Evolutionary conservation across 805 yeast species (phyloP), one percentile per base, ranked within the genome.

Genomic region (Kodamaea leandrae): DNA sequence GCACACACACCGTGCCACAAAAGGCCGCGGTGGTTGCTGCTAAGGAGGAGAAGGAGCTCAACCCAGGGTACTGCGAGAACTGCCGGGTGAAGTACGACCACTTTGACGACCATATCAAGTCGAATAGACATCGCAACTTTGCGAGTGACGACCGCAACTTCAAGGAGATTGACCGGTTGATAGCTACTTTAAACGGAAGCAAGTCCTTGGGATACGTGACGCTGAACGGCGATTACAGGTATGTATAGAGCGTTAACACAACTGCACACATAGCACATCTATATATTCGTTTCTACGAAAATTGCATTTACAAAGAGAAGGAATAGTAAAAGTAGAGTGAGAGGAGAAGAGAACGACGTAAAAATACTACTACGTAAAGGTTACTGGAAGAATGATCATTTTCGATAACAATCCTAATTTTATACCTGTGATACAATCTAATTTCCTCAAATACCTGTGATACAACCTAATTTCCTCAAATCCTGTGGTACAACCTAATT

Each of bases 11-110:
- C 28, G 39, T 9, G 32, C n/a, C n/a, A n/a, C 30, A 37, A 23
- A 54, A 55, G 21, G 18, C 33, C 8, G 21, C n/a, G 6, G 20
- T 54, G 32, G 61, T 44, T 13, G 35, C 51, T 7, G 45, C 42
- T 14, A 56, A 52, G 41, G 61, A 58, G 26, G 60, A 59, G 37
- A 41, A 49, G 17, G 72, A 66, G 27, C 42, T 57, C 32, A 63
- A 63, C 37, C 76, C 91, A 1, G 97, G 97, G 0, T 90, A 86
- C 61, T 91, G 99, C 64, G 99, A 91, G 58, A 91, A 91, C 57
- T 91, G 99, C 63, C 72, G 91, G 17, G 84, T 83, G 45, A 82
- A 82, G 57, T 91, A 85, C 57, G 90, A 85, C 38, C 78, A 79
- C 49, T 82, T 89, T 54, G 86, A 80, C 18, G 86, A 78, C 43